Conservation (phyloP, 306 rosid species). For the Vigna radiata region DNA sequence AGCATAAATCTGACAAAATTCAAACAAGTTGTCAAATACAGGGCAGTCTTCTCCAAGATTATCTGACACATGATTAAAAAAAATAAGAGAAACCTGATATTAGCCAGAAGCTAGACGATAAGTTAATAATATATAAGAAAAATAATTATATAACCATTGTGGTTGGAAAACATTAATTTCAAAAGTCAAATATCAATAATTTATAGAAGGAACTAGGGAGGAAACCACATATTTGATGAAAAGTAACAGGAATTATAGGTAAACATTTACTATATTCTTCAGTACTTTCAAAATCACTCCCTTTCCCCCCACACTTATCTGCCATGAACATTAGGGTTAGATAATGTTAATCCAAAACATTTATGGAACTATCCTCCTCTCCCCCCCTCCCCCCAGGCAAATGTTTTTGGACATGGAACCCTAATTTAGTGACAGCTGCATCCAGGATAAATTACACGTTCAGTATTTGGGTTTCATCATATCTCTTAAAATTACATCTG, state of each 20-base stretch:
- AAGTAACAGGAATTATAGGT: conserved; percentile 3
- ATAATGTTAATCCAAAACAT: neutral
- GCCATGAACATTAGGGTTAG: neutral
- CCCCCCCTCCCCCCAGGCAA: neutral
- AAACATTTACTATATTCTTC: neutral
- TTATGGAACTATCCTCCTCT: neutral
- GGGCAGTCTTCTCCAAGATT: conserved; percentile 99
- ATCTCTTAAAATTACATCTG: conserved; percentile 9
- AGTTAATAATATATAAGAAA: conserved; percentile 26
- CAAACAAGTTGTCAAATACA: conserved; percentile 92
- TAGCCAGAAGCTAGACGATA: conserved; percentile 31
- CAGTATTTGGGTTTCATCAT: neutral
- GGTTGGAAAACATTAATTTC: conserved; percentile 2
- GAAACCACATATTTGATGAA: conserved; percentile 9
- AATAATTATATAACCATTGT: conserved; percentile 2
- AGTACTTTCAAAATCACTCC: neutral
- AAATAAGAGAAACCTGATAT: conserved; percentile 24
- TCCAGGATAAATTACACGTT: neutral
- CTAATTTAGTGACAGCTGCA: neutral
- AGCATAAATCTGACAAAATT: conserved; percentile 97
- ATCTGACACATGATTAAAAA: conserved; percentile 60
- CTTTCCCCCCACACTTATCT: neutral
- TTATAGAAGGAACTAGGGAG: conserved; percentile 12
- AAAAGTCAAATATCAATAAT: conserved; percentile 25
- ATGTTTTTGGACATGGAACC: neutral